Evolutionary conservation across 805 yeast species (phyloP).

Genomic region (Zygosaccharomyces kombuchaensis): DNA sequence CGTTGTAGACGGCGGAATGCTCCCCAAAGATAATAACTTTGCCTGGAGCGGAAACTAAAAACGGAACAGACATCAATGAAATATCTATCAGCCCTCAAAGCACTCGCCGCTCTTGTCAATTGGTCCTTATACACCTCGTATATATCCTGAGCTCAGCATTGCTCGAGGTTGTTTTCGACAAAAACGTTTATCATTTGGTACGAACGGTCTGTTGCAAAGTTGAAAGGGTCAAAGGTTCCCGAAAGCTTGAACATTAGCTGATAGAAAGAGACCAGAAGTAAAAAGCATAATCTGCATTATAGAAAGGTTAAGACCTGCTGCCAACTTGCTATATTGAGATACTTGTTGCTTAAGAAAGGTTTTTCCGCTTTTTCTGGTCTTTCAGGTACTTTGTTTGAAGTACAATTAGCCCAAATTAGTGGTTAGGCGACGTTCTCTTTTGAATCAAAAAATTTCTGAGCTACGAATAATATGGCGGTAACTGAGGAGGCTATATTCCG

Average conservation of each 20-base stretch:
- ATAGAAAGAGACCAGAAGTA: background rate
- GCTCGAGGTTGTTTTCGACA: background rate
- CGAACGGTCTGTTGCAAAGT: background rate
- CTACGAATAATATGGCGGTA: slow-evolving; percentile 4
- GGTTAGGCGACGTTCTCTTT: background rate
- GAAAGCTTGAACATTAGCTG: background rate
- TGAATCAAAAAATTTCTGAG: background rate
- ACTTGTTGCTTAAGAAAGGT: background rate
- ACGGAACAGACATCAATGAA: slow-evolving; percentile 40
- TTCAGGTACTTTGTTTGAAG: background rate
- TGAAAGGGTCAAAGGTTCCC: background rate
- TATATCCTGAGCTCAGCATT: background rate
- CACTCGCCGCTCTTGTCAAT: background rate
- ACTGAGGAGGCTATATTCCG: slow-evolving; percentile 42
- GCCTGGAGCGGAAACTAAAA: slow-evolving; percentile 90
- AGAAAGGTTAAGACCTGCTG: background rate
- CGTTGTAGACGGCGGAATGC: slow-evolving; percentile 90
- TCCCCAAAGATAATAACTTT: slow-evolving; percentile 95
- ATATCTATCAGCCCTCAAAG: background rate
- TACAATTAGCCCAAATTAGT: background rate
- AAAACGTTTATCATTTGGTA: background rate
- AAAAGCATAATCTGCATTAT: background rate
- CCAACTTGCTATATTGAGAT: background rate
- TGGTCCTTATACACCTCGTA: background rate
- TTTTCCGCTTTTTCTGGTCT: background rate